Evolutionary conservation across 371 early-diverging fungal species (phyloP), one percentile per base, ranked within the genome.

Genomic region (Mucor piriformis): DNA sequence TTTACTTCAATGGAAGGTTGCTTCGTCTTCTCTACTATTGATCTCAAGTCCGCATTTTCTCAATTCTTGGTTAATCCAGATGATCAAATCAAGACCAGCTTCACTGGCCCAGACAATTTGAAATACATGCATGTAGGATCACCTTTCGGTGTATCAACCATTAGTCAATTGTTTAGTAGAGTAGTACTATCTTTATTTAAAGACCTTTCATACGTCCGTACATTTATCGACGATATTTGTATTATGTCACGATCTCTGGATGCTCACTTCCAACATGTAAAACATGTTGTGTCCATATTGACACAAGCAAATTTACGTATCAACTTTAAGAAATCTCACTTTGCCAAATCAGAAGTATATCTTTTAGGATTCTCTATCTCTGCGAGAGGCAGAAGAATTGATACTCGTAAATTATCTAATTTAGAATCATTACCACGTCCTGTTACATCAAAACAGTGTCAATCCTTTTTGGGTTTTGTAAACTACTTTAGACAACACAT

Each of bases 401-500:
- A 58, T 23, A 6, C 21, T 3, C 24, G 42, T n/a, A 68, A 68
- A 44, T 15, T 69, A 3, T 24, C 54, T 18, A 54, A 54, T 44
- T 21, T 69, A 8, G 10, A 16, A n/a, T 27, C 59, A 3, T 48
- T 54, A 35, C 53, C 44, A 12, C 8, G 20, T 6, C 64, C 23
- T 24, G 18, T 3, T 8, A 50, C 47, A 2, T n/a, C 40, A 3
- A 63, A 56, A 44, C 32, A 63, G 12, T 24, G 44, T 2, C 38
- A 56, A 29, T 29, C 38, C 10, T 72, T 66, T 23, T 29, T 64
- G 40, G 69, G 67, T 0, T 42, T 44, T 12, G 58, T 70, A 15
- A 70, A 67, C 11, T 72, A 59, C 49, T 67, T 70, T 21, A 29
- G 68, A 33, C 47, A 63, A 10, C 59, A 63, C 21, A 47, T 66